A percentile compares a stretch with the other conserved stretches of the same genome.
Evolutionary conservation across 2,329 filamentous ascomycete species (phyloP).

Genomic region (Diaporthe caulivora): DNA sequence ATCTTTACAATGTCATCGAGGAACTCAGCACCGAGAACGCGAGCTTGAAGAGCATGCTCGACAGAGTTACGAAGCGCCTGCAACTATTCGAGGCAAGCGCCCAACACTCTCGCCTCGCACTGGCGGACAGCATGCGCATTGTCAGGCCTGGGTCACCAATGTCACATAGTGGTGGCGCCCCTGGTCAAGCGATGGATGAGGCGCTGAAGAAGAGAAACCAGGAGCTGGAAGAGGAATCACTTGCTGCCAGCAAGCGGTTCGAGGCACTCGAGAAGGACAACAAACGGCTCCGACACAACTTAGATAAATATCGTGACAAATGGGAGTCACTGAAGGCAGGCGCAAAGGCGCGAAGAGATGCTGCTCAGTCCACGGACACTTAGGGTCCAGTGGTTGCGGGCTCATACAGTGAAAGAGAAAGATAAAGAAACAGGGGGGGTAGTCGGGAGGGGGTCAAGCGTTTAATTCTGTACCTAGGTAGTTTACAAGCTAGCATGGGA

Average conservation of each 20-base stretch:
- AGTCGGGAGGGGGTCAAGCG: neutral
- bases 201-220: conserved; percentile 62
- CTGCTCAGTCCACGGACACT: conserved; percentile 41
- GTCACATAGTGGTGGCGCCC: conserved; percentile 47
- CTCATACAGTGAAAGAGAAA: neutral
- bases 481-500: neutral
- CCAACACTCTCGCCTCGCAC: conserved; percentile 85
- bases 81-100: conserved; percentile 94
- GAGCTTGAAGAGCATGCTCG: conserved; percentile 85
- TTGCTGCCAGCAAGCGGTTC: conserved; percentile 68
- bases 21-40: conserved; percentile 91
- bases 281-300: conserved; percentile 65
- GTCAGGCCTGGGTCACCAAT: conserved; percentile 69
- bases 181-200: conserved; percentile 57
- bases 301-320: conserved; percentile 70
- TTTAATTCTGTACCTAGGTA: neutral
- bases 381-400: neutral
- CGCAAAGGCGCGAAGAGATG: conserved; percentile 67
- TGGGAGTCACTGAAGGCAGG: conserved; percentile 73
- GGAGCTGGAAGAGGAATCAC: conserved; percentile 77
- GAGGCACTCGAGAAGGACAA: conserved; percentile 75
- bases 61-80: conserved; percentile 88
- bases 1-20: conserved; percentile 79
- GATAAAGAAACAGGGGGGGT: no score
- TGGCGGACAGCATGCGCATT: conserved; percentile 84